Conservation (phyloP, 2,329 filamentous ascomycete species). For the Claviceps africana region DNA sequence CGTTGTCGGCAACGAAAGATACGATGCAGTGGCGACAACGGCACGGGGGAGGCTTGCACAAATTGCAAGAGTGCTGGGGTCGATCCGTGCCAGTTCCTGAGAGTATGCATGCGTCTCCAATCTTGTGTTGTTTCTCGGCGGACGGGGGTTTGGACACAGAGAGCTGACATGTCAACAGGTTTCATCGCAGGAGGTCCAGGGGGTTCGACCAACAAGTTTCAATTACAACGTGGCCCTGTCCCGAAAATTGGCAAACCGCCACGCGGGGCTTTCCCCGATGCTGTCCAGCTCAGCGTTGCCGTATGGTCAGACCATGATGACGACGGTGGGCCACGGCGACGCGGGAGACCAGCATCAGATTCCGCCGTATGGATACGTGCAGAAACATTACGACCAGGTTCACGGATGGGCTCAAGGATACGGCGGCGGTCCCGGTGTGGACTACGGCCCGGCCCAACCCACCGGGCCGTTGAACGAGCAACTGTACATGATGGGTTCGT, state of each 20-base stretch:
- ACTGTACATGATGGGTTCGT: slow-evolving; percentile 14
- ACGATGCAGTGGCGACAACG: slow-evolving; percentile 75
- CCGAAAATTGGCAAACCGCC: slow-evolving; percentile 17
- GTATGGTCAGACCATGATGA: background rate
- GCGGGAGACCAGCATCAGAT: slow-evolving; percentile 3
- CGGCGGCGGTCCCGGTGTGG: slow-evolving; percentile 13
- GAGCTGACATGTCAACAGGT: slow-evolving; percentile 10
- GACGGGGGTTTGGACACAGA: background rate
- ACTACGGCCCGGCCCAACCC: slow-evolving; percentile 13
- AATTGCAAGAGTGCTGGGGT: slow-evolving; percentile 68
- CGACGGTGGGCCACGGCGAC: background rate
- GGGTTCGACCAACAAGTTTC: slow-evolving; percentile 14
- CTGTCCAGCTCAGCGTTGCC: background rate
- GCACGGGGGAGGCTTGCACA: slow-evolving; percentile 60
- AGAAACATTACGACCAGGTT: slow-evolving; percentile 14
- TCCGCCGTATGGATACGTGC: slow-evolving; percentile 12
- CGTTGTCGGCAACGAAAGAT: slow-evolving; percentile 91
- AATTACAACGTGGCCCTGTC: slow-evolving; percentile 18
- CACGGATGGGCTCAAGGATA: slow-evolving; percentile 14
- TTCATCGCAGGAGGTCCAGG: slow-evolving; percentile 17
- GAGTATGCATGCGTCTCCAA: slow-evolving; percentile 37
- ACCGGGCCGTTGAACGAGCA: slow-evolving; percentile 10
- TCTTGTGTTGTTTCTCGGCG: too few species aligned
- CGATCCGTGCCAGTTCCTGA: slow-evolving; percentile 62
- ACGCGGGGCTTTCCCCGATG: slow-evolving; percentile 7